Evolutionary conservation across 2,329 filamentous ascomycete species (phyloP), one percentile per base, ranked within the genome.

Genomic region (Aspergillus novoparasiticus): DNA sequence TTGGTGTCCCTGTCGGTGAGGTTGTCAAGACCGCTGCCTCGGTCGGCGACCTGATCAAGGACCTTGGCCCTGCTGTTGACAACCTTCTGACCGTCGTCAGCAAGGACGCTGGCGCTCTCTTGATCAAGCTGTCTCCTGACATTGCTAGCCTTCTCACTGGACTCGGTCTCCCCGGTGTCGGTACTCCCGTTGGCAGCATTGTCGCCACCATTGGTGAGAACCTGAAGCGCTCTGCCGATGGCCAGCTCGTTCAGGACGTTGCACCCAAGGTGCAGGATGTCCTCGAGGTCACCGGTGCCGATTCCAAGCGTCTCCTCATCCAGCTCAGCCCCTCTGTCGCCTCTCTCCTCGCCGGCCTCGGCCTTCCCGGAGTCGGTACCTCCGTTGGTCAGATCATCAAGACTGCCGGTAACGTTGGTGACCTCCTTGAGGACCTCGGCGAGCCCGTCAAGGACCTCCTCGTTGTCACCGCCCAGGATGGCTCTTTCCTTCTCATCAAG

Each of bases 251-350:
- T 58, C 64, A 69, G 51, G 71, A 76, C 61, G 48, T 73, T 58
- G 66, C 68, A 57, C 69, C 69, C 48, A 57, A 66, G 23, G 68
- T 73, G 53, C 62, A 71, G 60, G 61, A 69, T 41, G 66, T 71
- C 64, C 70, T 77, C 45, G 70, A 70, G 43, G 69, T 76, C 64
- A 71, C 70, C 57, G 74, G 74, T 51, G 60, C 69, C 58, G 66
- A 74, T 57, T 64, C 68, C 51, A 65, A 73, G 65, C 62, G 66
- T 32, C 74, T 77, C 32, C 72, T 77, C 45, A 57, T 77, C 64
- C 63, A 77, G 68, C 71, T 77, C 43, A 71, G 67, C 66, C 74
- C 74, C 58, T 66, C 69, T 51, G 69, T 75, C 48, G 66, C 72
- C 50, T 60, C 63, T 28, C 72, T 76, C 59, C 59, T 76, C 60